Percentiles rank a stretch among this genome's conserved stretches.
phyloP scores from a whole-genome alignment of 192 early-diverging fungal genomes.

The Coemansia sp. region DNA sequence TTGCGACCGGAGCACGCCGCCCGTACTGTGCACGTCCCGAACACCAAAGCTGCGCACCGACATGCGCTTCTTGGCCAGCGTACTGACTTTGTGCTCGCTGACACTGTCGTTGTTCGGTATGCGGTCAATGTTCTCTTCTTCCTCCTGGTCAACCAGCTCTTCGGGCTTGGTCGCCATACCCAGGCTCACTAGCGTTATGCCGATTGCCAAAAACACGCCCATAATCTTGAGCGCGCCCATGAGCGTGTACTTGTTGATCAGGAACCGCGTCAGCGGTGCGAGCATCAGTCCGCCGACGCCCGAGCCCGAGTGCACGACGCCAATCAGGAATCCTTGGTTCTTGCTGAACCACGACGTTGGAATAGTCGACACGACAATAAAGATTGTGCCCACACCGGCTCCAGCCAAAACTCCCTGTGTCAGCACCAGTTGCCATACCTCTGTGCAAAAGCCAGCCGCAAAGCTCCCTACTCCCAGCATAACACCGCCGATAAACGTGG shows the following conservation, averaged over 20 bases:
- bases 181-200: conserved; percentile 40
- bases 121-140: conserved; percentile 42
- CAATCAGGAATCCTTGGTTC: conserved; percentile 52
- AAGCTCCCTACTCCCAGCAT: conserved; percentile 35
- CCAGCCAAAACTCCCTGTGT: conserved; percentile 44
- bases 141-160: conserved; percentile 45
- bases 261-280: conserved; percentile 42
- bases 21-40: conserved; percentile 47
- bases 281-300: conserved; percentile 51
- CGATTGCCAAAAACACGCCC: conserved; percentile 28
- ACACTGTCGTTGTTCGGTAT: conserved; percentile 19
- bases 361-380: conserved; percentile 51
- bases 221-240: conserved; percentile 45
- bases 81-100: conserved; percentile 41
- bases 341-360: conserved; percentile 54
- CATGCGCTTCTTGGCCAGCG: conserved; percentile 52
- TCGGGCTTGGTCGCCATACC: conserved; percentile 54
- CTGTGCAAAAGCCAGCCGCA: conserved; percentile 44
- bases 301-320: conserved; percentile 50
- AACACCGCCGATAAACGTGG: conserved; percentile 41
- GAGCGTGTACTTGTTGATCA: conserved; percentile 44
- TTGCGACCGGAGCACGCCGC: conserved; percentile 43
- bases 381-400: conserved; percentile 47
- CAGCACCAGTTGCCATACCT: conserved; percentile 53
- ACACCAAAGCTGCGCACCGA: conserved; percentile 55